Percentiles rank a stretch among this genome's conserved stretches.
These are phyloP conservation scores for Tetratostichococcus sp. DNA, from an alignment of 139 green algal genomes.

Conservation along the genomic window DNA sequence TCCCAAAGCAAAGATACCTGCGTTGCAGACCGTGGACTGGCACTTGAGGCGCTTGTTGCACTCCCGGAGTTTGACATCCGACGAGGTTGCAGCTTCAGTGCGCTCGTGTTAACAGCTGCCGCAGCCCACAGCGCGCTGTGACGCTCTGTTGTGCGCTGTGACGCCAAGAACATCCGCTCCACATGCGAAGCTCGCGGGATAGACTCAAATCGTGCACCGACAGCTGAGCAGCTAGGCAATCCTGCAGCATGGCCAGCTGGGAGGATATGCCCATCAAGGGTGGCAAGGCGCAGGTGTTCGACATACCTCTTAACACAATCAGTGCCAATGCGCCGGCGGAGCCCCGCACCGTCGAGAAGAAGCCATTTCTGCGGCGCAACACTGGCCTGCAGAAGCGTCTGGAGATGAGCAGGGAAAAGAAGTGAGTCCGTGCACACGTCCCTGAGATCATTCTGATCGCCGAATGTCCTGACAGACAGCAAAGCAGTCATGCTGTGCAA, in stretches of 20 bases:
- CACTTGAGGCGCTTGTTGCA: too few relatives aligned
- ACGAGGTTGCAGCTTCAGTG: too few relatives aligned
- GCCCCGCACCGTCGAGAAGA: constrained; percentile 6
- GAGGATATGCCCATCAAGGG: background rate
- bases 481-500: background rate
- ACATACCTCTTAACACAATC: background rate
- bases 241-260: background rate
- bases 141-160: too few relatives aligned
- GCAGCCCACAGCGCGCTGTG: too few relatives aligned
- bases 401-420: constrained; percentile 4
- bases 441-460: too few relatives aligned
- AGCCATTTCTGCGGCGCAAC: constrained; percentile 35
- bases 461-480: background rate
- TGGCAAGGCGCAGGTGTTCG: background rate
- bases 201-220: background rate
- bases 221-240: background rate
- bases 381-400: constrained; percentile 22
- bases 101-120: too few relatives aligned
- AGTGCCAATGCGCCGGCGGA: background rate
- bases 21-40: too few relatives aligned
- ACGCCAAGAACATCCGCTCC: too few relatives aligned
- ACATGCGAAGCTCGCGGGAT: too few relatives aligned
- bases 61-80: too few relatives aligned
- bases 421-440: background rate
- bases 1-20: too few relatives aligned